A percentile compares a stretch with the other conserved stretches of the same genome.
Evolutionary conservation across 306 rosid genomes (phyloP).

Genomic region (Cercis canadensis): DNA sequence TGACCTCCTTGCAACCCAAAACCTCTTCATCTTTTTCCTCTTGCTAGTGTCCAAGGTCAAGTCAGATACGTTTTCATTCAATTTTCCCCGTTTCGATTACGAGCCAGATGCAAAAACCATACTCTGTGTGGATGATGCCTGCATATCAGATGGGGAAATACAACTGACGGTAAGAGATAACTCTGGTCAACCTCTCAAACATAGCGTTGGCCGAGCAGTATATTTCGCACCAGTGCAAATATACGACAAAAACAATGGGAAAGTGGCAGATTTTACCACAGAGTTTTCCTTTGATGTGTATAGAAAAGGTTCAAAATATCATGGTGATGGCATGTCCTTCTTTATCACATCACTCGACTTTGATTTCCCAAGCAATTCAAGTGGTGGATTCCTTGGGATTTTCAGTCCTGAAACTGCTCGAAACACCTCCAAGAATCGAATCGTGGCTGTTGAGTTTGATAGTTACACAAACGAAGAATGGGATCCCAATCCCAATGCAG

Average conservation of each 20-base stretch:
- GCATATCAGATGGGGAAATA: neutral
- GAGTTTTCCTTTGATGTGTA: conserved; percentile 35
- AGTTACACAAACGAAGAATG: conserved; percentile 8
- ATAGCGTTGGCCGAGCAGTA: conserved; percentile 36
- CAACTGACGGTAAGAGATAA: conserved; percentile 31
- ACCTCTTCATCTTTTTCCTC: conserved; percentile 16
- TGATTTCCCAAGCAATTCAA: neutral
- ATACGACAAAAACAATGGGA: conserved; percentile 1
- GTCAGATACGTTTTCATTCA: conserved; percentile 23
- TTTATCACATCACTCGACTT: conserved; percentile 27
- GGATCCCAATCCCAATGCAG: conserved; percentile 5
- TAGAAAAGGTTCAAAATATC: neutral
- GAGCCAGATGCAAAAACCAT: neutral
- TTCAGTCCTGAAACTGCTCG: conserved; percentile 32
- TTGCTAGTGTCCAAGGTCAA: conserved; percentile 10
- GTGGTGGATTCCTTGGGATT: conserved; percentile 47
- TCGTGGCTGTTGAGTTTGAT: conserved; percentile 47
- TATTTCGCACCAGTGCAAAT: conserved; percentile 19
- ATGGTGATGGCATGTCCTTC: conserved; percentile 47
- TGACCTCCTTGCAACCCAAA: neutral
- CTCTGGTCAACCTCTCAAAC: conserved; percentile 1
- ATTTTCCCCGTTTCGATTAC: conserved; percentile 6
- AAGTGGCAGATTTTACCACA: conserved; percentile 20
- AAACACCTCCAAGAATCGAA: neutral
- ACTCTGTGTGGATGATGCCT: neutral